phyloP scores from a whole-genome alignment of 768 basidiomycete species.

The Rhodotorula kratochvilovae region DNA sequence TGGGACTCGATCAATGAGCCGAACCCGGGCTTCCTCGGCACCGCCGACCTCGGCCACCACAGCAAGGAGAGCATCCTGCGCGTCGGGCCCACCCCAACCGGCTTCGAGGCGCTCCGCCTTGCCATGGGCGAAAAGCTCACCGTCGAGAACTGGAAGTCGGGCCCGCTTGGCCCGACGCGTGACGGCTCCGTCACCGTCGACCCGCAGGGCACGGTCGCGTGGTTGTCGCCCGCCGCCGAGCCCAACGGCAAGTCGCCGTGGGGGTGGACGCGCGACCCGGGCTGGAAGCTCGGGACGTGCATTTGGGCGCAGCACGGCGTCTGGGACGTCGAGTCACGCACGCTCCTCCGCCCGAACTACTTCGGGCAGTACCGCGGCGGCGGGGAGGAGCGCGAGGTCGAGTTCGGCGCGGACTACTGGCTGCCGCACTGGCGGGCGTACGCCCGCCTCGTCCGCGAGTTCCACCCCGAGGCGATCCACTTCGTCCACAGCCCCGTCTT shows the following conservation, averaged over 20 bases:
- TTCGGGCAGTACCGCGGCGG: constrained; percentile 56
- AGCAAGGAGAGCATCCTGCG: constrained; percentile 69
- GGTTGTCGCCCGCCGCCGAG: constrained; percentile 59
- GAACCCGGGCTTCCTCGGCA: constrained; percentile 71
- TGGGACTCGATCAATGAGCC: constrained; percentile 99
- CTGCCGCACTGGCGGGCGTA: constrained; percentile 63
- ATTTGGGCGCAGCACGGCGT: constrained; percentile 85
- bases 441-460: constrained; percentile 57
- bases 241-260: constrained; percentile 55
- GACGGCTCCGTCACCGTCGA: constrained; percentile 75
- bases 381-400: constrained; percentile 47
- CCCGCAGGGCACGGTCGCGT: constrained; percentile 72
- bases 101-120: constrained; percentile 73
- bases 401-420: constrained; percentile 77
- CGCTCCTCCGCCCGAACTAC: constrained; percentile 67
- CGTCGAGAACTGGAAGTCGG: constrained; percentile 77
- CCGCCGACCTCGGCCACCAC: constrained; percentile 62
- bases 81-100: constrained; percentile 82
- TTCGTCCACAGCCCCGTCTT: constrained; percentile 92
- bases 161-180: constrained; percentile 67
- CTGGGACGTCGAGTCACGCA: constrained; percentile 70
- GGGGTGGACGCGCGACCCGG: constrained; percentile 72
- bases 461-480: constrained; percentile 77
- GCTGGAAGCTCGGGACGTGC: constrained; percentile 72
- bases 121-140: constrained; percentile 82